These are phyloP conservation scores for Eucalyptus lansdowneana DNA, from an alignment of 345 rosid genomes.

Conservation along the genomic window DNA sequence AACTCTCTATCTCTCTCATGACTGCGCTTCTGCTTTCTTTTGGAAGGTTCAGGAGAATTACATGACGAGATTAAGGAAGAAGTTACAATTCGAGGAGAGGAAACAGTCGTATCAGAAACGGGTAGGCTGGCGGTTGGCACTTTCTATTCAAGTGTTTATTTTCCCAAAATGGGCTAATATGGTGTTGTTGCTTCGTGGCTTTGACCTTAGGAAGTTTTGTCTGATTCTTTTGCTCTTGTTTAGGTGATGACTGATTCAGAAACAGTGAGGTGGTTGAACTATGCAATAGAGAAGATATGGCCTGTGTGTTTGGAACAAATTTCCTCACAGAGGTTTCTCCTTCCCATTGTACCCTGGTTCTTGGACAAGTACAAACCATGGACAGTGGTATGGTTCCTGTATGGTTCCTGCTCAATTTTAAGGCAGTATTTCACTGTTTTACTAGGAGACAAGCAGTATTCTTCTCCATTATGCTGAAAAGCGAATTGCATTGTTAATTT, in stretches of 20 bases:
- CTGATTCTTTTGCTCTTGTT: not conserved
- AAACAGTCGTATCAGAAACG: slow-evolving; percentile 27
- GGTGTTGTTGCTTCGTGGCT: not conserved
- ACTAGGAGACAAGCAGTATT: not conserved
- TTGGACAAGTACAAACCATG: slow-evolving; percentile 93
- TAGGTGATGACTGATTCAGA: slow-evolving; percentile 85
- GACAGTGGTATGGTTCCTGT: slow-evolving; percentile 70
- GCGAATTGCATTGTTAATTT: not conserved
- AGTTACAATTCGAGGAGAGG: slow-evolving; percentile 22
- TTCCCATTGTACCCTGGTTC: slow-evolving; percentile 97
- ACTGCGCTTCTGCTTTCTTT: not conserved
- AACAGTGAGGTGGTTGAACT: slow-evolving; percentile 84
- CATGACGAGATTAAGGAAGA: slow-evolving; percentile 13
- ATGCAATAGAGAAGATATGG: slow-evolving; percentile 84
- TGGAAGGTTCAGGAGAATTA: slow-evolving; percentile 55
- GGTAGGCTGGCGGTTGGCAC: not conserved
- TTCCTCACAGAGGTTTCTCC: slow-evolving; percentile 78
- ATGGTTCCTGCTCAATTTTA: not conserved
- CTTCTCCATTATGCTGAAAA: not conserved
- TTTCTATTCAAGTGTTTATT: not conserved
- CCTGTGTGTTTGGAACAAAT: slow-evolving; percentile 89
- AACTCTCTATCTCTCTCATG: not conserved
- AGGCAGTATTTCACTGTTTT: not conserved
- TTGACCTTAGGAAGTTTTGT: not conserved
- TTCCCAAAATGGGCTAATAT: not conserved